These are phyloP conservation scores for Diplogelasinospora grovesii DNA, from an alignment of 495 filamentous ascomycete genomes.

Conservation along the genomic window DNA sequence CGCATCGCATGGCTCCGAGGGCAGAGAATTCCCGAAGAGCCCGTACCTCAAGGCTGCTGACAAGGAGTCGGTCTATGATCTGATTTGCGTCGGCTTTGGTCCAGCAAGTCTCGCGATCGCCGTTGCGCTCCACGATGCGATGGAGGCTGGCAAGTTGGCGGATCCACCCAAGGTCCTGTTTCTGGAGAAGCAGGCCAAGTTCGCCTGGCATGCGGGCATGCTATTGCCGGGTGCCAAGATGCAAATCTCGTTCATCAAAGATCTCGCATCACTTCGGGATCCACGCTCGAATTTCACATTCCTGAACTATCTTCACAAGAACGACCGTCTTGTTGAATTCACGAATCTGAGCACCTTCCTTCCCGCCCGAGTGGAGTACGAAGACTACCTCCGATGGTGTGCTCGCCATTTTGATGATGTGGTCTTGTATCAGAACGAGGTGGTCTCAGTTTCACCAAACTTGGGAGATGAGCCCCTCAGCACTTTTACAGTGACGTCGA, in stretches of 20 bases:
- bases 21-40: conserved; percentile 14
- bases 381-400: conserved; percentile 94
- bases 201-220: conserved; percentile 94
- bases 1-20: neutral
- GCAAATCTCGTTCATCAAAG: conserved; percentile 98
- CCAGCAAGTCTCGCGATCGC: conserved; percentile 91
- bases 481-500: conserved; percentile 40
- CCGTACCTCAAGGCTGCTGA: conserved; percentile 11
- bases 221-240: conserved; percentile 86
- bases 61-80: conserved; percentile 58
- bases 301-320: conserved; percentile 80
- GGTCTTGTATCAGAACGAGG: conserved; percentile 73
- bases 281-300: conserved; percentile 92
- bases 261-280: conserved; percentile 81
- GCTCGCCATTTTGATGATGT: conserved; percentile 70
- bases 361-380: conserved; percentile 80
- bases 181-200: conserved; percentile 74
- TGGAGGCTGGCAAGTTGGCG: conserved; percentile 32
- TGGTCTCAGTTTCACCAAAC: conserved; percentile 52
- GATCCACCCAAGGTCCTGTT: conserved; percentile 65
- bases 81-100: conserved; percentile 89
- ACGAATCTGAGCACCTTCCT: conserved; percentile 86
- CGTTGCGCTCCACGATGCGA: conserved; percentile 74
- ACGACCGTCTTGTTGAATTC: conserved; percentile 76
- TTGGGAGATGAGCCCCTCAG: conserved; percentile 40